Conservation (phyloP, 805 yeast species). For the Starmerella ratchasimensis region DNA sequence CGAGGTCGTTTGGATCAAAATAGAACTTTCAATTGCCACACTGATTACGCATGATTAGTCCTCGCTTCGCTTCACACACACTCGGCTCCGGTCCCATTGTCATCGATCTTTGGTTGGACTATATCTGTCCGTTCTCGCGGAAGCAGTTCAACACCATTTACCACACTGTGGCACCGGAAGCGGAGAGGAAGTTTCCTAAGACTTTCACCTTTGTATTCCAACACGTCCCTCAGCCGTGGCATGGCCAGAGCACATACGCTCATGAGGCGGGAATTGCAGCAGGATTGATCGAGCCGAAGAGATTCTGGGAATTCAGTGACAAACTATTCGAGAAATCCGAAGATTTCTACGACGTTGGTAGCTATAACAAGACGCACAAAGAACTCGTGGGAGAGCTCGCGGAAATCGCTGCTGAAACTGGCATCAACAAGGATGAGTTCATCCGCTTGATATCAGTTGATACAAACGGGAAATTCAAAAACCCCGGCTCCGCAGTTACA, state of each 20-base stretch:
- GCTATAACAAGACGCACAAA: conserved; percentile 39
- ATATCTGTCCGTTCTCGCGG: conserved; percentile 55
- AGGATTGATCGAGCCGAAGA: conserved; percentile 38
- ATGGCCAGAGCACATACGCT: conserved; percentile 51
- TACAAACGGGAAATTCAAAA: conserved; percentile 29
- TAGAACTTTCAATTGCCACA: not conserved
- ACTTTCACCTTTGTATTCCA: conserved; percentile 48
- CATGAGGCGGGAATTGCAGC: conserved; percentile 64
- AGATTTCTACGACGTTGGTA: conserved; percentile 48
- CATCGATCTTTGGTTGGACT: conserved; percentile 22
- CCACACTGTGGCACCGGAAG: conserved; percentile 36
- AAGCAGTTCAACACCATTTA: conserved; percentile 47
- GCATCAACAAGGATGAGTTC: conserved; percentile 30
- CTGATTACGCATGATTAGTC: conserved; percentile 14
- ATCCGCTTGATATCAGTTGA: conserved; percentile 26
- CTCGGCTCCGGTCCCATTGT: conserved; percentile 18
- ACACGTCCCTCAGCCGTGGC: conserved; percentile 87
- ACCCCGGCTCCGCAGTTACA: conserved; percentile 45
- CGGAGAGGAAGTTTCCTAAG: conserved; percentile 35
- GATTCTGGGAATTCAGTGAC: conserved; percentile 44
- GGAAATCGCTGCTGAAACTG: conserved; percentile 33
- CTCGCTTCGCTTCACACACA: conserved; percentile 17
- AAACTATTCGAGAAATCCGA: conserved; percentile 43
- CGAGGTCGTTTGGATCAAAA: too few relatives aligned
- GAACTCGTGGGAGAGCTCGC: conserved; percentile 43